Evolutionary conservation across 1,284 basidiomycete species (phyloP), one percentile per base, ranked within the genome.

Genomic region (Ustanciosporium gigantosporum): DNA sequence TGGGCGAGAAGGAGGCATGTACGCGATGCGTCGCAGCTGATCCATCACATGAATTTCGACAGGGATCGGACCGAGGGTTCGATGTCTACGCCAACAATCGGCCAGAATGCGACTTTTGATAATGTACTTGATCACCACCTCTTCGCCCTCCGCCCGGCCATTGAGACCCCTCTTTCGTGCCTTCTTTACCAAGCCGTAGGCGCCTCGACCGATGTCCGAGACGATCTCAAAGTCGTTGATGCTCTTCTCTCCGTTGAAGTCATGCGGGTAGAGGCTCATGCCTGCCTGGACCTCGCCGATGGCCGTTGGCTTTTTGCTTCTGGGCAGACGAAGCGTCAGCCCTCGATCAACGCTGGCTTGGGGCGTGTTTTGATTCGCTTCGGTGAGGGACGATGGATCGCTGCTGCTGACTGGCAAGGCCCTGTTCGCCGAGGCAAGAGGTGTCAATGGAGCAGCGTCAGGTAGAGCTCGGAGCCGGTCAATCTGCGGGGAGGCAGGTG

Each of bases 41-140:
- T 84, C 82, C 89, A 98, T 91, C 62, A 98, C 94, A 78, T 95
- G 95, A 31, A 98, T 95, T 81, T 98, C 95, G 79, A 97, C 93
- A 6, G 95, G 94, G 67, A 98, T 96, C 1, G 94, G 95, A 31
- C 95, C 95, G 72, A 91, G 85, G 55, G 88, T 85, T 31, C 90
- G 89, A 78, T 98, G 95, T 73, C 80, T 89, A 87, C 82, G 96
- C 95, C 95, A 98, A 78, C 93, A 98, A 80, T 98, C 94, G 17
- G 94, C 95, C 39, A 98, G 84, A 56, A 98, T 98, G 42, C 93
- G 88, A 47, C 90, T 92, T 80, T 98, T 98, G 82, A 97, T 94
- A 74, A 98, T 88, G 79, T 96, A 94, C 77, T 98, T 98, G 81
- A 97, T 92, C 66, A 97, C 87, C 46, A 96, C 81, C 49, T 82